These are phyloP conservation scores for Neurospora terricola DNA, from an alignment of 495 filamentous ascomycete species.

Conservation along the genomic window DNA sequence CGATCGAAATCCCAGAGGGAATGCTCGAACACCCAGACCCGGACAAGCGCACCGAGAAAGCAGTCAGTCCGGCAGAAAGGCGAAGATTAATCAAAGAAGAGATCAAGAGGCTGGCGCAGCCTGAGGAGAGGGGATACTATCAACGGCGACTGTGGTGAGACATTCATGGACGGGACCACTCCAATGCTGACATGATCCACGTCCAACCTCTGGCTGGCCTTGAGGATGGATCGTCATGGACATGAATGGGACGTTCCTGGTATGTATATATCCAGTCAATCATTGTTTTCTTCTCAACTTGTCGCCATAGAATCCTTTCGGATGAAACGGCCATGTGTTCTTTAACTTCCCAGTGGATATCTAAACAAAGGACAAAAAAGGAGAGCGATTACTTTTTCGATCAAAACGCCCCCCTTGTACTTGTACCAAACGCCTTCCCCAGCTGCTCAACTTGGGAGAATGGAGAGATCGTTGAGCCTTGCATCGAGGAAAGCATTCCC, in stretches of 20 bases:
- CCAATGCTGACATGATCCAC: neutral
- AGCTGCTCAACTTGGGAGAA: neutral
- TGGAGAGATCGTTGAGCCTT: neutral
- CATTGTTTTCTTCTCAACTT: neutral
- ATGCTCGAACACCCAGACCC: neutral
- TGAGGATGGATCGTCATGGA: neutral
- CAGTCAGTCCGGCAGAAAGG: slow-evolving; percentile 37
- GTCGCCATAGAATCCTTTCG: neutral
- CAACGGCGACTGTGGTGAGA: slow-evolving; percentile 36
- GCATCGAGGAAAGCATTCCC: neutral
- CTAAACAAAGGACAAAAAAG: neutral
- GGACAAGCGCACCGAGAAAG: slow-evolving; percentile 13
- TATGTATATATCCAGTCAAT: neutral
- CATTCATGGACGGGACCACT: neutral
- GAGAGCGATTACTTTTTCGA: neutral
- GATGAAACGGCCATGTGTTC: neutral
- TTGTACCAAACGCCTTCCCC: neutral
- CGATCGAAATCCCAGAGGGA: neutral
- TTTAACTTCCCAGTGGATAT: neutral
- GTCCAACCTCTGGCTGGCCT: neutral
- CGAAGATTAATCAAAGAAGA: slow-evolving; percentile 41
- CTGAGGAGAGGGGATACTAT: slow-evolving; percentile 32
- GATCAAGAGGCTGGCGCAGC: slow-evolving; percentile 32
- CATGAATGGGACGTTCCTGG: neutral
- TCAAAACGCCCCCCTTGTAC: neutral